Evolutionary conservation across 1,284 basidiomycete species (phyloP), one percentile per base, ranked within the genome.

Genomic region (Pseudozyma hubeiensis): DNA sequence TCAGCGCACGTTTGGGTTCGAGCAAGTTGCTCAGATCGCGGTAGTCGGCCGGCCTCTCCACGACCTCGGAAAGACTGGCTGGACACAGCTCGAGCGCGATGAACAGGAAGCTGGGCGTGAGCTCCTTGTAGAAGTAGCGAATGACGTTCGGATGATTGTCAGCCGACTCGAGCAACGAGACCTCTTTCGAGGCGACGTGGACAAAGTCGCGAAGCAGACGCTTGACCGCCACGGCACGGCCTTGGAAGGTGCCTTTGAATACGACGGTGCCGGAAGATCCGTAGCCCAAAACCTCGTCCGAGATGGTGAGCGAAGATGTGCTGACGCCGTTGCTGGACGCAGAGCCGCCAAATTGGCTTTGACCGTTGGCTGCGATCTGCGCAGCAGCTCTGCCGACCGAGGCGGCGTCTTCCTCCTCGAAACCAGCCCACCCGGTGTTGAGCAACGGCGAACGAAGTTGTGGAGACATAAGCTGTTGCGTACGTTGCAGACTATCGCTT

Each of bases 131-230:
- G 85, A 94, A 99, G 85, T 99, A 85, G 67, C 96, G 90, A 75
- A 99, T 96, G 79, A 99, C 95, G 85, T 99, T 98, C 5, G 94
- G 94, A 81, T 99, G 97, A 84, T 97, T 94, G 86, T 99, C 97
- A 43, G 82, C 81, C 10, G 92, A 93, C 82, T 97, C 95, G 3
- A 99, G 88, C 45, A 99, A 90, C 81, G 90, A 91, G 29, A 98
- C 95, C 87, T 99, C 97, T 60, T 96, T 92, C 9, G 91, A 90
- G 1, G 96, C 95, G 35, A 99, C 90, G 0, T 93, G 94, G 51
- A 97, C 93, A 83, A 98, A 99, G 85, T 98, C 95, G 77, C 91
- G 91, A 30, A 99, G 88, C 13, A 99, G 89, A 0, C 97, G 92
- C 86, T 99, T 99, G 69, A 99, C 95, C 6, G 96, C 96, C 1